Percentiles rank a stretch among this genome's conserved stretches.
Conservation (phyloP, 2,329 filamentous ascomycete species). For the Paecilomyces formosus region DNA sequence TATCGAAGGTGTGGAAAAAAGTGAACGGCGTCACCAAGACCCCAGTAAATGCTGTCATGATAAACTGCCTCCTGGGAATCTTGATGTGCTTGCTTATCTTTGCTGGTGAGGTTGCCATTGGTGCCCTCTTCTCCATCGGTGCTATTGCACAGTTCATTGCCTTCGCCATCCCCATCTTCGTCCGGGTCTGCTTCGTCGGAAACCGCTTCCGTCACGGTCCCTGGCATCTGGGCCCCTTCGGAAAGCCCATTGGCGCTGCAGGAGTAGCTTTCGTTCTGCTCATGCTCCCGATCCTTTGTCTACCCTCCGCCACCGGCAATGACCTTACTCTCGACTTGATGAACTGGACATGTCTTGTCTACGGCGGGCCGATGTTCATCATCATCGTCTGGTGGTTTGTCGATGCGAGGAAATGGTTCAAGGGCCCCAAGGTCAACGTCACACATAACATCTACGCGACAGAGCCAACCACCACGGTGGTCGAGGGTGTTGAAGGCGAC, state of each 20-base stretch:
- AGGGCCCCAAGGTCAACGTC: slow-evolving; percentile 61
- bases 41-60: slow-evolving; percentile 64
- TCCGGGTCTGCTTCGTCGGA: slow-evolving; percentile 46
- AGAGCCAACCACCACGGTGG: background rate
- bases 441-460: slow-evolving; percentile 37
- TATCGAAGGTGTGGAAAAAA: slow-evolving; percentile 50
- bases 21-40: slow-evolving; percentile 57
- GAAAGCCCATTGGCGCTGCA: slow-evolving; percentile 48
- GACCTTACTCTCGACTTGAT: slow-evolving; percentile 48
- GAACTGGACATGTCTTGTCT: slow-evolving; percentile 65
- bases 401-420: slow-evolving; percentile 61
- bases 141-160: slow-evolving; percentile 60
- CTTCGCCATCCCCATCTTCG: slow-evolving; percentile 37
- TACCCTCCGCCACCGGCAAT: slow-evolving; percentile 51
- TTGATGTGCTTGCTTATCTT: slow-evolving; percentile 58
- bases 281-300: slow-evolving; percentile 62
- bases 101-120: slow-evolving; percentile 54
- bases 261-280: slow-evolving; percentile 55
- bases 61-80: slow-evolving; percentile 55
- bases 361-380: slow-evolving; percentile 55
- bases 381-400: slow-evolving; percentile 57
- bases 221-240: slow-evolving; percentile 59
- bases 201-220: slow-evolving; percentile 59
- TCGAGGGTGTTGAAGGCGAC: background rate
- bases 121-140: slow-evolving; percentile 63